Conservation (phyloP, 2,329 filamentous ascomycete genomes). For the Pestalotiopsis fici region DNA sequence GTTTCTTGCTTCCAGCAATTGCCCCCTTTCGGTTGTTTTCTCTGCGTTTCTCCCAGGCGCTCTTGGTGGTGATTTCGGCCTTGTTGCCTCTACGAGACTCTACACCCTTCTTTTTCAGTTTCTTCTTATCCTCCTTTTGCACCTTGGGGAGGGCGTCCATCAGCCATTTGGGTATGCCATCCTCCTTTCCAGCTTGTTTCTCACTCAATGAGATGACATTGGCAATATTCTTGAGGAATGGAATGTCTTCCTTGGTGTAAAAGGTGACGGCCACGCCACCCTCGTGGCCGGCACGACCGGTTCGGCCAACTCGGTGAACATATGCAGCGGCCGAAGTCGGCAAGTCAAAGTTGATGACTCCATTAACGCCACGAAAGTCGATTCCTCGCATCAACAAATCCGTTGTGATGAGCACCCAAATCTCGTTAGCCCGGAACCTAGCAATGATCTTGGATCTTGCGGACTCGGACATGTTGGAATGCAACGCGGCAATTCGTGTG, state of each 20-base stretch:
- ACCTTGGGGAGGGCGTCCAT: conserved; percentile 83
- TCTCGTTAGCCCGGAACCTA: conserved; percentile 84
- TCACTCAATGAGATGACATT: conserved; percentile 89
- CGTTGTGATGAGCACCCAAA: conserved; percentile 96
- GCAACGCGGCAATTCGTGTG: conserved; percentile 83
- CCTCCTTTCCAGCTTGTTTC: conserved; percentile 61
- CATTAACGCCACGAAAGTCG: conserved; percentile 93
- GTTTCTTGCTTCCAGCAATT: conserved; percentile 61
- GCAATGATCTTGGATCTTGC: conserved; percentile 82
- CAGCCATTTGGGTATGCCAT: conserved; percentile 79
- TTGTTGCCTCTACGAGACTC: conserved; percentile 56
- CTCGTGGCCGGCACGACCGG: conserved; percentile 82
- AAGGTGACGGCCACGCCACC: conserved; percentile 91
- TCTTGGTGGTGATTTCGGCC: conserved; percentile 80
- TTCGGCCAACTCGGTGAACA: conserved; percentile 90
- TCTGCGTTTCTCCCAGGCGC: conserved; percentile 69
- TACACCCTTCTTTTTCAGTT: conserved; percentile 79
- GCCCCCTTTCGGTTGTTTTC: conserved; percentile 69
- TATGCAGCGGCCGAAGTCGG: conserved; percentile 89
- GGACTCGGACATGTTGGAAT: conserved; percentile 79
- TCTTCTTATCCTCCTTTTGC: conserved; percentile 80
- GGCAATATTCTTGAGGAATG: conserved; percentile 84
- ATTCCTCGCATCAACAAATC: conserved; percentile 90
- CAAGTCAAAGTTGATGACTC: conserved; percentile 96
- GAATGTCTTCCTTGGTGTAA: conserved; percentile 93